Evolutionary conservation across 2,329 filamentous ascomycete genomes (phyloP), one percentile per base, ranked within the genome.

Genomic region (Pseudogymnoascus sp.): DNA sequence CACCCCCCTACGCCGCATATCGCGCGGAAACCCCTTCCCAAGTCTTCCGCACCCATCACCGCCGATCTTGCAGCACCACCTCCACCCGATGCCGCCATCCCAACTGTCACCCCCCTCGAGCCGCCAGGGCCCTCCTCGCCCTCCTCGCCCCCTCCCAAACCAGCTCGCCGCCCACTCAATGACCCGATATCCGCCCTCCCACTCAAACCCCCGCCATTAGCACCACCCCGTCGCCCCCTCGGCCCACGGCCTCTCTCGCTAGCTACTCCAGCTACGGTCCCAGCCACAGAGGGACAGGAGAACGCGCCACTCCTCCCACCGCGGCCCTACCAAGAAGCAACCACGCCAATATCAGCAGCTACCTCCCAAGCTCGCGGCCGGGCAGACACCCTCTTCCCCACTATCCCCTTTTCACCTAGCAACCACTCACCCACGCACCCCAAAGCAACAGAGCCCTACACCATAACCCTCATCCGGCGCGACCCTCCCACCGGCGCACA

Each of bases 401-500:
- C 31, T 21, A 21, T 10, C n/a, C 7, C 39, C 5, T 4, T 5
- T 18, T 51, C 39, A 29, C 34, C 59, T 5, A 36, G 0, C 23
- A 21, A 11, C 26, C 29, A 62, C 23, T 18, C 59, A 12, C 14
- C 54, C 14, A 51, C 45, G 6, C 45, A 51, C 23, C 23, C 23
- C 7, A 10, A 5, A 21, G 11, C 42, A 47, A 5, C n/a, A 14
- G 51, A 34, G 45, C 63, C 10, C 1, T 73, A 73, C 62, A 72
- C 70, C 8, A 70, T 74, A 64, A 74, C 85, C 0, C 74, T 93
- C 12, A 91, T 92, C 69, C 86, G 89, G n/a, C 83, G 89, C 67
- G 87, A 92, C 71, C 87, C 87, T 1, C 79, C 81, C 21, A 84
- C 86, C 7, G 85, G 85, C 6, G 80, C 80, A 63, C 89, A 92